Evolutionary conservation across 352 stramenopile genomes (phyloP).

Genomic region (Salisapilia sapeloensis): DNA sequence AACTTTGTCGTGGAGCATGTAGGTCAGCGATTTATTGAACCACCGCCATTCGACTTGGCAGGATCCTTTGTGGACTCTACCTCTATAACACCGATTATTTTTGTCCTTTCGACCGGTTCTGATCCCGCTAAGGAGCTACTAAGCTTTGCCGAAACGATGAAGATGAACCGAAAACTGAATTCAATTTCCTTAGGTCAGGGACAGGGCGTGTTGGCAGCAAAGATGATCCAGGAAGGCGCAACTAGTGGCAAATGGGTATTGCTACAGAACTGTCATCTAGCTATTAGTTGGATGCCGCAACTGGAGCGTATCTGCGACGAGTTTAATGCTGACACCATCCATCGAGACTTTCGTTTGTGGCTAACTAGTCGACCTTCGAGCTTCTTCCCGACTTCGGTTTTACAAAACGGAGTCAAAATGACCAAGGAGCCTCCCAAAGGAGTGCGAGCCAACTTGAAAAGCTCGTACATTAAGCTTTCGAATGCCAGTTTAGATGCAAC

Average conservation of each 20-base stretch:
- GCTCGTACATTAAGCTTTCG: constrained; percentile 90
- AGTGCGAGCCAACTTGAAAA: constrained; percentile 85
- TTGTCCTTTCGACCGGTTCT: constrained; percentile 87
- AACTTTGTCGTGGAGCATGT: constrained; percentile 80
- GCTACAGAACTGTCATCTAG: constrained; percentile 91
- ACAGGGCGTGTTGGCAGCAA: constrained; percentile 78
- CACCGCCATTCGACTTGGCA: constrained; percentile 79
- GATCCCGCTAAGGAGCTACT: constrained; percentile 89
- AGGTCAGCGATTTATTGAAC: constrained; percentile 82
- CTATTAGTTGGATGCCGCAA: constrained; percentile 90
- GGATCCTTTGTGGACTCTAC: constrained; percentile 85
- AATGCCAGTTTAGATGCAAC: constrained; percentile 75
- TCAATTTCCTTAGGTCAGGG: constrained; percentile 89
- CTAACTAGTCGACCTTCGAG: constrained; percentile 80
- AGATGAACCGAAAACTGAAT: constrained; percentile 83
- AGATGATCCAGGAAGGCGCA: constrained; percentile 82
- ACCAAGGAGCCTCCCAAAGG: constrained; percentile 93
- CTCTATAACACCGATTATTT: constrained; percentile 83
- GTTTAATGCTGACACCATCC: constrained; percentile 57
- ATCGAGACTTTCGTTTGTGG: constrained; percentile 90
- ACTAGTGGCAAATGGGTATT: constrained; percentile 88
- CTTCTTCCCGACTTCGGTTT: constrained; percentile 81
- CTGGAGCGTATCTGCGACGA: constrained; percentile 91
- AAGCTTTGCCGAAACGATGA: constrained; percentile 71
- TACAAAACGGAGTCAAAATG: constrained; percentile 95